Percentiles rank a stretch among this genome's conserved stretches.
These are phyloP conservation scores for Linnemannia zychae DNA, from an alignment of 192 early-diverging fungal genomes.

Conservation along the genomic window DNA sequence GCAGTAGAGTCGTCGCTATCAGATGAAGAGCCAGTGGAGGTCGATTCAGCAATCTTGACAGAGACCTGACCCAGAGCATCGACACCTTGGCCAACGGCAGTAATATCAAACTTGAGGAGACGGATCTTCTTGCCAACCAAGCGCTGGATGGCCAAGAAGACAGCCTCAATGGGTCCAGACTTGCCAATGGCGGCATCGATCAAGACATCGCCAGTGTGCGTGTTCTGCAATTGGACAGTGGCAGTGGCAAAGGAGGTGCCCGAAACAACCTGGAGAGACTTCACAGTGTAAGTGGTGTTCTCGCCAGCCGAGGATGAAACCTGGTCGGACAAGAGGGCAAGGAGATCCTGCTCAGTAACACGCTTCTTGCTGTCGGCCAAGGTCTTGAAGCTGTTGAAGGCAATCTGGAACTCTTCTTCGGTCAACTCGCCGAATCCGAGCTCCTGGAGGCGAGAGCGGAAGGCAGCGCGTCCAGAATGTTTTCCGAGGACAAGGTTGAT, in stretches of 20 bases:
- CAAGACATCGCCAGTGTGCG: constrained; percentile 54
- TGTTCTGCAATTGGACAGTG: constrained; percentile 82
- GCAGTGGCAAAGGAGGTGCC: constrained; percentile 85
- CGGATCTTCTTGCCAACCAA: constrained; percentile 78
- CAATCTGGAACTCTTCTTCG: constrained; percentile 75
- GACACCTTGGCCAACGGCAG: constrained; percentile 87
- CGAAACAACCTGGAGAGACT: constrained; percentile 84
- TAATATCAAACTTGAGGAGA: constrained; percentile 89
- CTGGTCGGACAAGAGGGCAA: constrained; percentile 87
- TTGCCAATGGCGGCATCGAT: constrained; percentile 84
- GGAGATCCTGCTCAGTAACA: constrained; percentile 91
- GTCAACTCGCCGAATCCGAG: constrained; percentile 79
- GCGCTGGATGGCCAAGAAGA: constrained; percentile 92
- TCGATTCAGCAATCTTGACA: constrained; percentile 72
- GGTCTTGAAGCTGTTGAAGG: constrained; percentile 92
- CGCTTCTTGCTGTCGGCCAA: constrained; percentile 94
- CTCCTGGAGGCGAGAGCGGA: constrained; percentile 83
- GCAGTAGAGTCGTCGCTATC: constrained; percentile 73
- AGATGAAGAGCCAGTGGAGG: constrained; percentile 9
- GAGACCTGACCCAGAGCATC: constrained; percentile 91
- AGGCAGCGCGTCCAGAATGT: constrained; percentile 96
- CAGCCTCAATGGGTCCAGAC: constrained; percentile 91
- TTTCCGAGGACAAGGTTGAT: constrained; percentile 93
- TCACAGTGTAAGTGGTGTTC: constrained; percentile 71
- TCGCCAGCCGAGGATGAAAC: constrained; percentile 59